Evolutionary conservation across 2,329 filamentous ascomycete genomes (phyloP).

Genomic region (Didymella arachidicola): DNA sequence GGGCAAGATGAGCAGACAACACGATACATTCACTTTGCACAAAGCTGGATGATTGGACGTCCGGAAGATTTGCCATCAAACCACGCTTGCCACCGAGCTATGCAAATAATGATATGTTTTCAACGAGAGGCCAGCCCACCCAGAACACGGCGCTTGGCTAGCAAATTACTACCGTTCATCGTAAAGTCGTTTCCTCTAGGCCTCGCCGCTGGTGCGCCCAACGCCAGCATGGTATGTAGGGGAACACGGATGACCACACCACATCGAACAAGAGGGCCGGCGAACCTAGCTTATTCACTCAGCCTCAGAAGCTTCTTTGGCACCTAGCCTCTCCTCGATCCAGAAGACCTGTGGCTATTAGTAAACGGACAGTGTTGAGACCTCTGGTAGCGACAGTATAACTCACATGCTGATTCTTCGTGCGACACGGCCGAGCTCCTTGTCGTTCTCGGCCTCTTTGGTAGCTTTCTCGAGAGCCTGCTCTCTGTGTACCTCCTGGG

Average conservation of each 20-base stretch:
- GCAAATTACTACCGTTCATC: slow-evolving; percentile 44
- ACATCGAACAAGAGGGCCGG: slow-evolving; percentile 11
- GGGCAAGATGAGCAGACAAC: background rate
- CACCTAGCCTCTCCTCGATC: slow-evolving; percentile 47
- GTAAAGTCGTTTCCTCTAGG: slow-evolving; percentile 39
- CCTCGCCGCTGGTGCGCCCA: slow-evolving; percentile 27
- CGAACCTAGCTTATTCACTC: slow-evolving; percentile 18
- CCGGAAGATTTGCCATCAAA: background rate
- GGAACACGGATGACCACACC: slow-evolving; percentile 16
- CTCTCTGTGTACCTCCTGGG: slow-evolving; percentile 80
- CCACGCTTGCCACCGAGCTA: background rate
- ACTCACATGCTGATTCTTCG: slow-evolving; percentile 95
- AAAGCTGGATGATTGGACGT: background rate
- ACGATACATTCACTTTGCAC: background rate
- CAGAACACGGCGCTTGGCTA: slow-evolving; percentile 31
- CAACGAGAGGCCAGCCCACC: slow-evolving; percentile 35
- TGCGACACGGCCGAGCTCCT: slow-evolving; percentile 83
- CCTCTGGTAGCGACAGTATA: background rate
- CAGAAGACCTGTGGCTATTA: slow-evolving; percentile 51
- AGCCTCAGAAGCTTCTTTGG: slow-evolving; percentile 29
- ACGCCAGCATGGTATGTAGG: slow-evolving; percentile 17
- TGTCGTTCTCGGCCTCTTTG: slow-evolving; percentile 90
- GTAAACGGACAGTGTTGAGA: background rate
- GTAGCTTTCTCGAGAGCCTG: slow-evolving; percentile 86
- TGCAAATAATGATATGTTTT: slow-evolving; percentile 31